phyloP scores from a whole-genome alignment of 192 early-diverging fungal genomes.

The Coemansia sp. region DNA sequence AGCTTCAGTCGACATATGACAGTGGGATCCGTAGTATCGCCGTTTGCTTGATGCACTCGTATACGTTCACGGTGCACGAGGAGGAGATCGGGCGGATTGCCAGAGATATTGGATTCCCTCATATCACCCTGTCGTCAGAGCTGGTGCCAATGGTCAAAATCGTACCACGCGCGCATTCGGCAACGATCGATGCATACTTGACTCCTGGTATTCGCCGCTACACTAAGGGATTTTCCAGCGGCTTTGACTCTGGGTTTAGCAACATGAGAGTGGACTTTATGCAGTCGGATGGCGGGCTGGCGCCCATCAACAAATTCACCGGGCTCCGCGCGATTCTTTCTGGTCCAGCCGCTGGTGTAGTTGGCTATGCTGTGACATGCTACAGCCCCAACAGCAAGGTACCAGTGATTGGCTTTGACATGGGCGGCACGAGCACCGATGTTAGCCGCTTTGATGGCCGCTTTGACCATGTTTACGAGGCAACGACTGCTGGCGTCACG shows the following conservation, averaged over 20 bases:
- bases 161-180: conserved; percentile 87
- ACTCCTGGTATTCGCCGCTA: conserved; percentile 90
- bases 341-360: conserved; percentile 93
- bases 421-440: conserved; percentile 91
- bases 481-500: conserved; percentile 85
- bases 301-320: conserved; percentile 78
- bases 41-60: conserved; percentile 92
- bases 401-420: conserved; percentile 94
- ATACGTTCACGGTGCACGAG: conserved; percentile 90
- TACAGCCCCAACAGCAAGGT: conserved; percentile 27
- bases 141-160: conserved; percentile 94
- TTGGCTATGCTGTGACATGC: conserved; percentile 72
- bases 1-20: conserved; percentile 62
- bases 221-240: conserved; percentile 78
- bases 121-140: conserved; percentile 78
- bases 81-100: conserved; percentile 64
- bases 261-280: conserved; percentile 88
- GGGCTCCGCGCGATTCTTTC: conserved; percentile 91
- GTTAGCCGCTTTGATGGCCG: conserved; percentile 88
- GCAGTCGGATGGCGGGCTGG: conserved; percentile 95
- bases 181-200: conserved; percentile 90
- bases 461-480: conserved; percentile 94
- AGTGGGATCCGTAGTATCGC: conserved; percentile 84
- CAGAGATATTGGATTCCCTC: conserved; percentile 71
- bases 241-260: conserved; percentile 68